Conservation (phyloP, 306 rosid species). For the Castanea crenata region DNA sequence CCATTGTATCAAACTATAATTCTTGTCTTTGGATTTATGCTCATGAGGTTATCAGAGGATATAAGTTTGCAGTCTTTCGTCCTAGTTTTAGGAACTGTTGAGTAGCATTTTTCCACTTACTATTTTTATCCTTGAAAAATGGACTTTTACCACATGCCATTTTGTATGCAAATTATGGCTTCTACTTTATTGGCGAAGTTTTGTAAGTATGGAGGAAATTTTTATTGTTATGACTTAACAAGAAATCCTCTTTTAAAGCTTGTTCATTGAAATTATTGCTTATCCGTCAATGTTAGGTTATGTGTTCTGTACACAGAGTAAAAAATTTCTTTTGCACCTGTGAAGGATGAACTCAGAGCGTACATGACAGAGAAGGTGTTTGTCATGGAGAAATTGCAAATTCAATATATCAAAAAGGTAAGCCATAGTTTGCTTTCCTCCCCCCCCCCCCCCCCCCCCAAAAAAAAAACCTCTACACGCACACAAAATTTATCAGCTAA, state of each 20-base stretch:
- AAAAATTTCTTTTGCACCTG: slow-evolving; percentile 21
- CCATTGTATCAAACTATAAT: not conserved
- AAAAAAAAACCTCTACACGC: no score
- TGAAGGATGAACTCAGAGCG: slow-evolving; percentile 63
- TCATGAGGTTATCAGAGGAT: not conserved
- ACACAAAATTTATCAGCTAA: not conserved
- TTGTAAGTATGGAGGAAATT: not conserved
- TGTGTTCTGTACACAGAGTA: slow-evolving; percentile 22
- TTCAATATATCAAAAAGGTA: slow-evolving; percentile 69
- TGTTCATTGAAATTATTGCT: slow-evolving; percentile 15
- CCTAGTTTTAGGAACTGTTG: not conserved
- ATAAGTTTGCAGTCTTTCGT: not conserved
- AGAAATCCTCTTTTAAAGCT: not conserved
- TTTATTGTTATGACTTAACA: not conserved
- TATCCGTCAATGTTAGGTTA: slow-evolving; percentile 24
- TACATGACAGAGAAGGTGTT: slow-evolving; percentile 54
- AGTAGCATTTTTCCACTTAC: not conserved
- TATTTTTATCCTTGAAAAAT: not conserved
- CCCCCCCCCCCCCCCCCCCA: not conserved
- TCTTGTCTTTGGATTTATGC: not conserved
- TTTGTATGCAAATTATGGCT: not conserved
- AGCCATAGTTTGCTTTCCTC: slow-evolving; percentile 20
- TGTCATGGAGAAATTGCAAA: slow-evolving; percentile 52
- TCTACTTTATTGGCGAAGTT: not conserved
- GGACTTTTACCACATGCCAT: not conserved